These are phyloP conservation scores for Barbatosphaeria neglecta DNA, from an alignment of 495 filamentous ascomycete genomes.

Conservation along the genomic window DNA sequence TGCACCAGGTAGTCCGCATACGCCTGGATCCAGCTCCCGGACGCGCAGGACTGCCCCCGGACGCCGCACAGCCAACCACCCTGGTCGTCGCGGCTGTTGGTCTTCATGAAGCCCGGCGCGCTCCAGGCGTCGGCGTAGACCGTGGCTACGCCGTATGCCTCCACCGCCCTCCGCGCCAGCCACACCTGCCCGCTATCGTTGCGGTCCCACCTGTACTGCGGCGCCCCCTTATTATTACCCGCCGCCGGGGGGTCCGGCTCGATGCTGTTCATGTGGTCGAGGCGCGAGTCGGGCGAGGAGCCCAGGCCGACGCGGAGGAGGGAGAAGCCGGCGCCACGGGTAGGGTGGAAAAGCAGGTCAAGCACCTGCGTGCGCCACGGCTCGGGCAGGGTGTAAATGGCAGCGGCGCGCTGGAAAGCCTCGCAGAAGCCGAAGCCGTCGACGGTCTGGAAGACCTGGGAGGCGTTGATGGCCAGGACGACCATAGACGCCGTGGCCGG, in stretches of 20 bases:
- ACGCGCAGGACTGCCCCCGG: slow-evolving; percentile 25
- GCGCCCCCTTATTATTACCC: slow-evolving; percentile 5
- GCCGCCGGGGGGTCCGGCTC: slow-evolving; percentile 21
- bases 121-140: slow-evolving; percentile 43
- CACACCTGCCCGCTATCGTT: slow-evolving; percentile 35
- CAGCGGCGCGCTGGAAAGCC: slow-evolving; percentile 31
- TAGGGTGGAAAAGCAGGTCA: slow-evolving; percentile 33
- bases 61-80: slow-evolving; percentile 39
- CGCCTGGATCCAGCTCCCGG: slow-evolving; percentile 41
- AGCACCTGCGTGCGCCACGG: slow-evolving; percentile 19
- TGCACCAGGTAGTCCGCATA: slow-evolving; percentile 42
- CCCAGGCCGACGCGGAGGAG: slow-evolving; percentile 39
- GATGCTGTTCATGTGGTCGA: slow-evolving; percentile 16
- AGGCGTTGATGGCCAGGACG: background rate
- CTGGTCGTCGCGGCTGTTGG: slow-evolving; percentile 24
- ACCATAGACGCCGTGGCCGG: too few species aligned
- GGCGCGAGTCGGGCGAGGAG: background rate
- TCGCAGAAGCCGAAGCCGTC: slow-evolving; percentile 36
- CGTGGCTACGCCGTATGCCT: slow-evolving; percentile 24
- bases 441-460: slow-evolving; percentile 18
- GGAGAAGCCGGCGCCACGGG: slow-evolving; percentile 36
- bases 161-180: slow-evolving; percentile 33
- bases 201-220: slow-evolving; percentile 30
- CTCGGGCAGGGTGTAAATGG: slow-evolving; percentile 14
- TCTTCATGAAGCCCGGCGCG: slow-evolving; percentile 46